Conservation (phyloP, 2,329 filamentous ascomycete species). For the Fonsecaea pedrosoi region DNA sequence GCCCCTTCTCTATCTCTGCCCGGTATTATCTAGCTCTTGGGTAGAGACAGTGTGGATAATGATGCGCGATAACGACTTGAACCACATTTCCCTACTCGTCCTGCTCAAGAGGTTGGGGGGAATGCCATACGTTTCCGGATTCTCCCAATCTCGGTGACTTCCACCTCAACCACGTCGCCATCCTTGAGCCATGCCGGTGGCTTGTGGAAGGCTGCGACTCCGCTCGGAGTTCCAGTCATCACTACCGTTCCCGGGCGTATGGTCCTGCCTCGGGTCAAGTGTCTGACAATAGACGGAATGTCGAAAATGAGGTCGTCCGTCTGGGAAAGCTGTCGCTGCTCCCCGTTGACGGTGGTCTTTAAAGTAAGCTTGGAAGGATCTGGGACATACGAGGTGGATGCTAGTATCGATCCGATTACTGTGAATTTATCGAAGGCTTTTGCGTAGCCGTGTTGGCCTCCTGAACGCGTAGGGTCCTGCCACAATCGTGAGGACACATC, state of each 20-base stretch:
- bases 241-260: slow-evolving; percentile 47
- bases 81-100: too few relatives aligned
- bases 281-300: slow-evolving; percentile 45
- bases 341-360: slow-evolving; percentile 46
- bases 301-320: slow-evolving; percentile 49
- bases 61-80: too few relatives aligned
- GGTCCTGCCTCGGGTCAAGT: slow-evolving; percentile 47
- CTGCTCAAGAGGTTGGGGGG: not conserved
- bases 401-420: slow-evolving; percentile 60
- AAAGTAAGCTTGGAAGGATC: slow-evolving; percentile 43
- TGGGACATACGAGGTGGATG: slow-evolving; percentile 43
- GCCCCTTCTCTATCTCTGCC: too few relatives aligned
- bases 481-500: slow-evolving; percentile 77
- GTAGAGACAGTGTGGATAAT: too few relatives aligned
- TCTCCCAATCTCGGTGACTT: slow-evolving; percentile 56
- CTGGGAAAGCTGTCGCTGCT: slow-evolving; percentile 45
- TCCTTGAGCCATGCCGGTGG: slow-evolving; percentile 47
- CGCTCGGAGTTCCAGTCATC: slow-evolving; percentile 51
- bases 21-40: too few relatives aligned
- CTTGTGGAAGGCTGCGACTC: slow-evolving; percentile 51
- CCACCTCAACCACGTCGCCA: slow-evolving; percentile 53
- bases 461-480: slow-evolving; percentile 71
- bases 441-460: slow-evolving; percentile 63
- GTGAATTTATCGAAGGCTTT: slow-evolving; percentile 65
- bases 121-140: slow-evolving; percentile 46